A percentile compares a stretch with the other conserved stretches of the same genome.
These are phyloP conservation scores for Ehretia macrophylla DNA, from an alignment of 257 asterid genomes.

Conservation along the genomic window DNA sequence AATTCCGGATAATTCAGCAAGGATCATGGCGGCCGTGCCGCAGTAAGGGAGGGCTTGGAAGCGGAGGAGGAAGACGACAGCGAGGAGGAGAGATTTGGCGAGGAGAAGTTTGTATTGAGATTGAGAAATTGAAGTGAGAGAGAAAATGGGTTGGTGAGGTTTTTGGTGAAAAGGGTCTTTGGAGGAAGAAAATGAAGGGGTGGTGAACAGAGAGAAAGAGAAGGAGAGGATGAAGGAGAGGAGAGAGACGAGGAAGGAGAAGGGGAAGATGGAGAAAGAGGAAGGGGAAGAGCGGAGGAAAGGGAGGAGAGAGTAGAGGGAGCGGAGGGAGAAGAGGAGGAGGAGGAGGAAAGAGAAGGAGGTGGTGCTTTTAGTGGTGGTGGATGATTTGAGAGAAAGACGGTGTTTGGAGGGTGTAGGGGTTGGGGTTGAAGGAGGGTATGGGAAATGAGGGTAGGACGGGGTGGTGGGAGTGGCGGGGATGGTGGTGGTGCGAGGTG, in stretches of 20 bases:
- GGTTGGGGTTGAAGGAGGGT: constrained; percentile 65
- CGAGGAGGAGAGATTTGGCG: constrained; percentile 60
- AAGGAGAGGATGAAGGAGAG: constrained; percentile 71
- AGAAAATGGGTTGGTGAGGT: constrained; percentile 32
- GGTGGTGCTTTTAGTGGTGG: constrained; percentile 22
- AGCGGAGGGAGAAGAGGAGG: constrained; percentile 82
- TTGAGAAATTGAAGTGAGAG: constrained; percentile 34
- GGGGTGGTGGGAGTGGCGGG: constrained; percentile 19
- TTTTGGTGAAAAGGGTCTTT: constrained; percentile 20
- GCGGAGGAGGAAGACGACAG: constrained; percentile 59
- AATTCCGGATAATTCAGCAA: constrained; percentile 80
- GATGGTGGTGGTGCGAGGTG: constrained; percentile 42
- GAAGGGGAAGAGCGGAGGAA: constrained; percentile 75
- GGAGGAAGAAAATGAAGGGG: constrained; percentile 19
- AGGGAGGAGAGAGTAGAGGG: constrained; percentile 83
- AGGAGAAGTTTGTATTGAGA: constrained; percentile 51
- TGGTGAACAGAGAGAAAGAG: constrained; percentile 37
- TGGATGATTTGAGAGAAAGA: constrained; percentile 29
- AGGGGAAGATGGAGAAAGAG: constrained; percentile 83
- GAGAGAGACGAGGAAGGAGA: constrained; percentile 75
- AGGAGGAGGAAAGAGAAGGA: constrained; percentile 56
- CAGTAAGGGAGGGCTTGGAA: constrained; percentile 88
- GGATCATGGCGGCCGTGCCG: constrained; percentile 86
- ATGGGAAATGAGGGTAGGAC: constrained; percentile 33
- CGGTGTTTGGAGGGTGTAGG: constrained; percentile 87